A percentile compares a stretch with the other conserved stretches of the same genome.
Evolutionary conservation across 2,329 filamentous ascomycete species (phyloP).

Genomic region (Fusarium devonianum): DNA sequence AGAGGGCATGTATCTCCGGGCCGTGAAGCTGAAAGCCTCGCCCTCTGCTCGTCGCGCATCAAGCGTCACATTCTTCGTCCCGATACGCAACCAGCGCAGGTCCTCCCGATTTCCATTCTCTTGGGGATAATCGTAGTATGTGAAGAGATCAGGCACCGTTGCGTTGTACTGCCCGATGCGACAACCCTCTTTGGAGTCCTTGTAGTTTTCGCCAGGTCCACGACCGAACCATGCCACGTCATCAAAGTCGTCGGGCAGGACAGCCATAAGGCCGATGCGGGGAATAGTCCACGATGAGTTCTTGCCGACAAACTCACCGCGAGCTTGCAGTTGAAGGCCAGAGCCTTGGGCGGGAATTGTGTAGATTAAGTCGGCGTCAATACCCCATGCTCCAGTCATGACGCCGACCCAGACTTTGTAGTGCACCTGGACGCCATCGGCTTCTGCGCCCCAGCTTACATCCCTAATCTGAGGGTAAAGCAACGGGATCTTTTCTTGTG

Average conservation of each 20-base stretch:
- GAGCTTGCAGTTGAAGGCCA: neutral
- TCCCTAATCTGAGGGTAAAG: constrained; percentile 8
- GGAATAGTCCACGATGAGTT: constrained; percentile 11
- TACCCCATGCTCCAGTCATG: constrained; percentile 12
- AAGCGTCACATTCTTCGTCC: constrained; percentile 1
- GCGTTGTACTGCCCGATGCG: constrained; percentile 10
- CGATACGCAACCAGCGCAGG: constrained; percentile 7
- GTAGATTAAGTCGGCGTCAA: constrained; percentile 17
- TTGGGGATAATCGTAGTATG: constrained; percentile 21
- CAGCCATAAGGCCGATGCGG: constrained; percentile 11
- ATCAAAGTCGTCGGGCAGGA: neutral
- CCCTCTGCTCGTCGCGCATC: neutral
- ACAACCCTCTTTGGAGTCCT: constrained; percentile 16
- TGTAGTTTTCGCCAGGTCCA: constrained; percentile 20
- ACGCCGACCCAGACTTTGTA: constrained; percentile 22
- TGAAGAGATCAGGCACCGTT: neutral
- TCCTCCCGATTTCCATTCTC: constrained; percentile 21
- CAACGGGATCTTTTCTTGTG: constrained; percentile 2
- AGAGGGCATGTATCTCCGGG: constrained; percentile 16
- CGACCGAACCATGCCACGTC: constrained; percentile 18
- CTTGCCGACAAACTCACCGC: neutral
- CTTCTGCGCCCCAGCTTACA: neutral
- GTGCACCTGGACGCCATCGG: neutral
- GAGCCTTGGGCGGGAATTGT: neutral
- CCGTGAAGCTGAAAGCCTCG: constrained; percentile 16